Base-by-base conservation (phyloP, 163 green algal species). In the Picocystis sp. region DNA sequence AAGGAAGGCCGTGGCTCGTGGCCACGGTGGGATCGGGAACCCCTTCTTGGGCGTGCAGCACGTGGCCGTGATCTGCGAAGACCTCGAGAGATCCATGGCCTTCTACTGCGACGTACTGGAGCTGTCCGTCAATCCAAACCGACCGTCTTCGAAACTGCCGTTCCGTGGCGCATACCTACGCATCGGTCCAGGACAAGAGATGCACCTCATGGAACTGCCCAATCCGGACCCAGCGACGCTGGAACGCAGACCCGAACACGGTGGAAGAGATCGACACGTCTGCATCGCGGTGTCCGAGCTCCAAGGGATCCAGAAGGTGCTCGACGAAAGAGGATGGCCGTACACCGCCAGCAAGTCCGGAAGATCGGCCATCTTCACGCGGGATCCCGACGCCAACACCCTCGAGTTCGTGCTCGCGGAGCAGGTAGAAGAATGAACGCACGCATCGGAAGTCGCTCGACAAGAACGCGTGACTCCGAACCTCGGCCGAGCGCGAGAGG, bases 201-300 rank as follows among this genome's bases (percentile, higher is more conserved):
- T 99, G 42, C 90, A 99, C 74, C 77, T 99, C 2, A 94, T 97
- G 86, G 74, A 85, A 66, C 68, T 87, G 21, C 76, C 79, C 24
- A 83, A 87, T 63, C 80, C 65, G 76, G 11, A 77, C 54, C 56
- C 59, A 23, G 69, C 42, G 22, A 52, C 38, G 21, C 22, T 72
- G 21, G 51, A 50, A 14, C 62, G 57, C 35, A 58, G 76, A 12
- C 84, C 84, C 2, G 68, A 82, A 53, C 89, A 96, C 63, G 87
- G 87, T 33, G 89, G 89, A 12, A 66, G 81, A 2, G 86, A 94
- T 71, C 62, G 86, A 3, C 90, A 97, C 71, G 79, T 91, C 42
- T 95, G 83, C 66, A 58, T 95, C 3, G 81, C 77, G 29, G 70
- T 95, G 10, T 58, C 70, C 3, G 58, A 69, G 42, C 63, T 97